Base-by-base conservation (phyloP, 257 asterid genomes). In the Lantana camara region DNA sequence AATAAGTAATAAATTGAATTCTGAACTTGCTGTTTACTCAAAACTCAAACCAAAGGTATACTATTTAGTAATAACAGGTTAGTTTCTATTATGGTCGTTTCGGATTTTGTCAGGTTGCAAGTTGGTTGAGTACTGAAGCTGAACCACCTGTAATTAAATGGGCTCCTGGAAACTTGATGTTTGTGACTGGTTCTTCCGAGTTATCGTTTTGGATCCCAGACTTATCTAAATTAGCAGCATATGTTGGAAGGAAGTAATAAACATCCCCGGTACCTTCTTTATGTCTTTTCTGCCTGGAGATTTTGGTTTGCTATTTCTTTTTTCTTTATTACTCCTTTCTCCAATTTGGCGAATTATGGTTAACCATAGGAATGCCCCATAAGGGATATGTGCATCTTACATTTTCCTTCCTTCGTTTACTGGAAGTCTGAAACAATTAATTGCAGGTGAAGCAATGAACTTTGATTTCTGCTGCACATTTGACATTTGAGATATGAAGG, bases 151-250 rank as follows among this genome's bases (percentile, higher is more conserved):
- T 84, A 57, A 81, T 90, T 35, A 88, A 88, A 77, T 94, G 99
- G 99, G 91, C 95, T 47, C 96, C 95, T 9, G 95, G 95, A 75
- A 86, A 83, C 79, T 81, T 94, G 63, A 94, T 90, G 99, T 90
- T 90, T 71, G 97, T 77, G 24, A 94, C 99, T 24, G 97, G 97
- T 60, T 90, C 99, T 63, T 84, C 96, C 15, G 99, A 94, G 81
- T 67, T 90, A 58, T 90, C 99, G 32, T 94, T 94, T 80, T 90
- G 97, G 96, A 75, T 90, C 60, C 96, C 99, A 4, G 97, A 94
- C 85, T 83, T 94, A 7, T 94, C 99, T 15, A 94, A 88, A 68
- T 75, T 90, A 69, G 90, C 96, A n/a, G 87, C 96, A 65, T 86
- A 88, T 77, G 95, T 82, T 65, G 99, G 99, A 78, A 82, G 92